Conservation (phyloP, 495 filamentous ascomycete genomes). For the Lasiosphaeria ovina region DNA sequence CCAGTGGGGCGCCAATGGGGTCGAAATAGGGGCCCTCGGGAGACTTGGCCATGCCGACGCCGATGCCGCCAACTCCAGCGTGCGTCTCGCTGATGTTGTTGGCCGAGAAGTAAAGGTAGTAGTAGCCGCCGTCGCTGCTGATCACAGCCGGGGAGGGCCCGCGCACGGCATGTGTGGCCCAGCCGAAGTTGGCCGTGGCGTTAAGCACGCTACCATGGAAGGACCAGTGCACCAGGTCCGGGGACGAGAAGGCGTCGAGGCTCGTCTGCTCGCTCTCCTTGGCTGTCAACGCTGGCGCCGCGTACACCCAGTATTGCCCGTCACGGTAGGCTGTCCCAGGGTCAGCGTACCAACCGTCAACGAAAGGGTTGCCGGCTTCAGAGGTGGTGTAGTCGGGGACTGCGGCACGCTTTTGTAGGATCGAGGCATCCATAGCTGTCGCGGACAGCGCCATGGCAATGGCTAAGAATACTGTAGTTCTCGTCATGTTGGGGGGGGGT, state of each 20-base stretch:
- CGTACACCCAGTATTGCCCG: conserved; percentile 50
- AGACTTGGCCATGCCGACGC: conserved; percentile 42
- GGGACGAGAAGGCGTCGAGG: conserved; percentile 52
- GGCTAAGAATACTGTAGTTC: too few species aligned
- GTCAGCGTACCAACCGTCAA: neutral
- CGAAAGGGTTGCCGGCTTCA: neutral
- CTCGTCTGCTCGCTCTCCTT: conserved; percentile 23
- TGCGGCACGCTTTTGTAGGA: too few species aligned
- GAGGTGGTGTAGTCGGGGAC: too few species aligned
- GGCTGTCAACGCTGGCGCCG: conserved; percentile 17
- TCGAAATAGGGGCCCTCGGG: conserved; percentile 50
- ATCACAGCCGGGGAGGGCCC: neutral
- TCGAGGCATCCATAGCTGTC: too few species aligned
- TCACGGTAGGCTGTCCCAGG: conserved; percentile 32
- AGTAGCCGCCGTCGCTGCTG: neutral
- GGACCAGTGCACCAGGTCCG: conserved; percentile 36
- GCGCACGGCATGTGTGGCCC: neutral
- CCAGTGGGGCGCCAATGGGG: conserved; percentile 42
- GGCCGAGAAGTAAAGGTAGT: neutral
- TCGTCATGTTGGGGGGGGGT: too few species aligned
- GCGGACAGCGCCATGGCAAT: too few species aligned
- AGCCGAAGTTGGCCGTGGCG: conserved; percentile 7
- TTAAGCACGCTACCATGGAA: conserved; percentile 45
- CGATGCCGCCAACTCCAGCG: conserved; percentile 36
- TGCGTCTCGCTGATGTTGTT: neutral